phyloP scores from a whole-genome alignment of 2,329 filamentous ascomycete genomes.

The Colletotrichum echinochloae region DNA sequence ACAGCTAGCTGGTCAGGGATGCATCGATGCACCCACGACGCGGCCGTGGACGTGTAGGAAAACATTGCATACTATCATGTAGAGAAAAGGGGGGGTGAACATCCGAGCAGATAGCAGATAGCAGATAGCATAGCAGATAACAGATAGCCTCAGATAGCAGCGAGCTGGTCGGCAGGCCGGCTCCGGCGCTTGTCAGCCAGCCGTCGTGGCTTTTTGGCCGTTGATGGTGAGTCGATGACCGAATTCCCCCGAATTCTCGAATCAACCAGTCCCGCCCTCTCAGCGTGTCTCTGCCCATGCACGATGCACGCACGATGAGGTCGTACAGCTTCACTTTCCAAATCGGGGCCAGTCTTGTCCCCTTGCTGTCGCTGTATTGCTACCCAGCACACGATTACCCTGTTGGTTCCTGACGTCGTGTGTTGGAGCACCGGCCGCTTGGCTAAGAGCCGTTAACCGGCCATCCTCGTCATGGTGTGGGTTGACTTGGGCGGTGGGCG shows the following conservation, averaged over 20 bases:
- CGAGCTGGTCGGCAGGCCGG: neutral
- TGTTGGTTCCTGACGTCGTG: constrained; percentile 33
- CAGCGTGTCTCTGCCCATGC: constrained; percentile 11
- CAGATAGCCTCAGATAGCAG: neutral
- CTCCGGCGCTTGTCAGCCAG: neutral
- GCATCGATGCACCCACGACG: neutral
- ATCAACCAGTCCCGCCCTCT: neutral
- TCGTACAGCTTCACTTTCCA: constrained; percentile 33
- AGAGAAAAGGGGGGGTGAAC: neutral
- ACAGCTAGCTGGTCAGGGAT: constrained; percentile 2
- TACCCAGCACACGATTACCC: constrained; percentile 20
- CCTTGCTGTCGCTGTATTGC: constrained; percentile 23
- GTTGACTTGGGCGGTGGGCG: neutral
- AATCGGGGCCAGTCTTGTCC: constrained; percentile 15
- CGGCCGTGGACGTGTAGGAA: neutral
- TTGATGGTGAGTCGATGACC: neutral
- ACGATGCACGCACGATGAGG: constrained; percentile 39
- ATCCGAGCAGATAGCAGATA: neutral
- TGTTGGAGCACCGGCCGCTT: constrained; percentile 24
- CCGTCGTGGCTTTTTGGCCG: neutral
- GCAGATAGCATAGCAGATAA: neutral
- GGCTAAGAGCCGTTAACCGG: constrained; percentile 29
- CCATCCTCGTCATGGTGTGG: constrained; percentile 20
- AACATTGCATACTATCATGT: too few relatives aligned
- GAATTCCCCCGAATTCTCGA: neutral